Percentiles rank a stretch among this genome's conserved stretches.
These are phyloP conservation scores for Ophiostoma montium DNA, from an alignment of 2,329 filamentous ascomycete species.

Conservation along the genomic window DNA sequence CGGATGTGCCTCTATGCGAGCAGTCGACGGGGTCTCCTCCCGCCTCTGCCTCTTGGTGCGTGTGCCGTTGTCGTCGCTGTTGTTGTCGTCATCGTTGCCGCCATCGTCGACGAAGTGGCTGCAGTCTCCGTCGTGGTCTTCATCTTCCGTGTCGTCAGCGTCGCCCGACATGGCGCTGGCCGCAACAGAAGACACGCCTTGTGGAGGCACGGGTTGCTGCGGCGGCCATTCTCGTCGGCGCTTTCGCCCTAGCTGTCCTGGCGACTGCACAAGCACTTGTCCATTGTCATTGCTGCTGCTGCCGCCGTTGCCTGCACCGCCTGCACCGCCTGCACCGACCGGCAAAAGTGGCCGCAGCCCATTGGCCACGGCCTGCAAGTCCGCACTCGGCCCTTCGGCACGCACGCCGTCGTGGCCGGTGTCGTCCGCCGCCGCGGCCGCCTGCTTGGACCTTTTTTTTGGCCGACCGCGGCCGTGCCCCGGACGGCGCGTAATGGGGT, in stretches of 20 bases:
- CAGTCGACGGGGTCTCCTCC: no score
- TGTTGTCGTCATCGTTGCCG: no score
- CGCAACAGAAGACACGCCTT: no score
- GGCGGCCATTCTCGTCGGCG: not conserved
- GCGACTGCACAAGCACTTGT: no score
- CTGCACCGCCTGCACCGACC: not conserved
- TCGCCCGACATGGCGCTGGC: no score
- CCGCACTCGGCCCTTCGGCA: slow-evolving; percentile 9
- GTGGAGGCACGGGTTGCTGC: no score
- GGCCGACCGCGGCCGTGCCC: slow-evolving; percentile 43
- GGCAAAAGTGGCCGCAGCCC: not conserved
- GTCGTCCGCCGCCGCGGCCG: slow-evolving; percentile 4
- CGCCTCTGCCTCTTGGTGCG: no score
- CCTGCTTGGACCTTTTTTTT: slow-evolving; percentile 25
- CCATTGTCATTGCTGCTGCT: not conserved
- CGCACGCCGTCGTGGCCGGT: not conserved
- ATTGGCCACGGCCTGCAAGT: not conserved
- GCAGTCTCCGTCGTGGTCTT: no score
- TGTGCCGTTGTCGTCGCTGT: no score
- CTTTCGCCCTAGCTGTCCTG: not conserved
- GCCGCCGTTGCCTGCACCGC: not conserved
- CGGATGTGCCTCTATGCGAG: no score
- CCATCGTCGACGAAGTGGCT: no score
- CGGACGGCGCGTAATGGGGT: slow-evolving; percentile 46
- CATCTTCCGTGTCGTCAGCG: no score